A percentile compares a stretch with the other conserved stretches of the same genome.
These are phyloP conservation scores for Pichia gijzeniarum DNA, from an alignment of 805 yeast genomes.

Conservation along the genomic window DNA sequence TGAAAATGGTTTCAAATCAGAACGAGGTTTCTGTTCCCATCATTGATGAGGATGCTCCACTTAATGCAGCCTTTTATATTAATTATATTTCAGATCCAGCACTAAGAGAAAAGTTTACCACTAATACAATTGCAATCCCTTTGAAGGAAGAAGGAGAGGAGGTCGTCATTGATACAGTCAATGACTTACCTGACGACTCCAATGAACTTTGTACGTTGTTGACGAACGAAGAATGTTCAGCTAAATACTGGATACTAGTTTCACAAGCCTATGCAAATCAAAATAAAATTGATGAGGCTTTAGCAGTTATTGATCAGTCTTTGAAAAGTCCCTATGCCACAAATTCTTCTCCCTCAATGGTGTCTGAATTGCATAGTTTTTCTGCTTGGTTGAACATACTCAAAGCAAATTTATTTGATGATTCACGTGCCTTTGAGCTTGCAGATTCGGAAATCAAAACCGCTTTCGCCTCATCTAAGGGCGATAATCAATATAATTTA, in stretches of 20 bases:
- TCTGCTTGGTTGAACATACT: slow-evolving; percentile 68
- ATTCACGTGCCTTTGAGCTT: slow-evolving; percentile 21
- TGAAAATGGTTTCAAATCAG: slow-evolving; percentile 4
- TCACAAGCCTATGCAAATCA: slow-evolving; percentile 73
- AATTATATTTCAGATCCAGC: slow-evolving; percentile 16
- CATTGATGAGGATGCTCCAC: slow-evolving; percentile 16
- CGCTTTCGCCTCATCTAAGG: slow-evolving; percentile 34
- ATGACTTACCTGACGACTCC: slow-evolving; percentile 87
- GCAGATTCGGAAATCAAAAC: slow-evolving; percentile 33
- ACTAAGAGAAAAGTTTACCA: slow-evolving; percentile 20
- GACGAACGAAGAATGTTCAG: slow-evolving; percentile 71
- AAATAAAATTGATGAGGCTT: slow-evolving; percentile 53
- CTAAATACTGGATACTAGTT: slow-evolving; percentile 77
- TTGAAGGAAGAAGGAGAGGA: slow-evolving; percentile 71
- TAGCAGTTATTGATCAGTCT: slow-evolving; percentile 57
- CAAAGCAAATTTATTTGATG: slow-evolving; percentile 29
- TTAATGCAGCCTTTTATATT: slow-evolving; percentile 25
- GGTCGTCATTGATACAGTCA: slow-evolving; percentile 72
- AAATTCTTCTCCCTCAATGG: slow-evolving; percentile 31
- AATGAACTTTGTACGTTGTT: slow-evolving; percentile 71
- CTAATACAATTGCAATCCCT: slow-evolving; percentile 47
- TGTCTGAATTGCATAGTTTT: slow-evolving; percentile 51
- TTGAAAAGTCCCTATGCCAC: slow-evolving; percentile 32
- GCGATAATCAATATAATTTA: slow-evolving; percentile 40
- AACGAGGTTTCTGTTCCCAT: neutral